These are phyloP conservation scores for Xenosphaeropsis pyriputrescens DNA, from an alignment of 2,329 filamentous ascomycete genomes.

Conservation along the genomic window DNA sequence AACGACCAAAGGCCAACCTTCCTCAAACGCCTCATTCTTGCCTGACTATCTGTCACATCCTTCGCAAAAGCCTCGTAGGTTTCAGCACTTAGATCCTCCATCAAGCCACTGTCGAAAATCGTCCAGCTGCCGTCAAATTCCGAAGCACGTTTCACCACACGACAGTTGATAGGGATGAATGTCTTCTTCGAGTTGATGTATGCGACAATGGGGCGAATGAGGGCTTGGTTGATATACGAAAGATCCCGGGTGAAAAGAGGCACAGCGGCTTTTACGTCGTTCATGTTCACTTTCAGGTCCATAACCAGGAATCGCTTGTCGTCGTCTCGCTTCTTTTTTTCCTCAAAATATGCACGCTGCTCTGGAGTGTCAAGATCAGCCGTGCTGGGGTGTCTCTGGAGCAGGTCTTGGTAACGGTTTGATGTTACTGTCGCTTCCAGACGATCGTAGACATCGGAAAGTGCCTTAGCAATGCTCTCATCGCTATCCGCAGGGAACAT, in stretches of 20 bases:
- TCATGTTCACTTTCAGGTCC: slow-evolving; percentile 88
- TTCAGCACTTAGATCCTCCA: slow-evolving; percentile 88
- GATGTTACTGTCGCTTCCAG: slow-evolving; percentile 84
- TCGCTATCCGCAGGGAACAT: slow-evolving; percentile 85
- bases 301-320: slow-evolving; percentile 76
- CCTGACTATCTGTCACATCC: slow-evolving; percentile 81
- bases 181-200: slow-evolving; percentile 95
- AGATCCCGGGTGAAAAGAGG: slow-evolving; percentile 85
- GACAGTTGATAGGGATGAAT: slow-evolving; percentile 89
- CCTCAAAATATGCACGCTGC: slow-evolving; percentile 8
- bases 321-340: slow-evolving; percentile 21
- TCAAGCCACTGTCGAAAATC: slow-evolving; percentile 79
- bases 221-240: slow-evolving; percentile 89
- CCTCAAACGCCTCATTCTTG: slow-evolving; percentile 72
- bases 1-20: slow-evolving; percentile 96
- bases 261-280: slow-evolving; percentile 84
- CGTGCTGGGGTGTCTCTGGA: slow-evolving; percentile 30
- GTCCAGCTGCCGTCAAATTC: slow-evolving; percentile 97
- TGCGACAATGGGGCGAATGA: slow-evolving; percentile 89
- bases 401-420: slow-evolving; percentile 48
- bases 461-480: slow-evolving; percentile 81
- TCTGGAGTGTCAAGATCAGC: slow-evolving; percentile 14
- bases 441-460: slow-evolving; percentile 94
- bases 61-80: slow-evolving; percentile 88
- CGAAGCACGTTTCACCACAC: slow-evolving; percentile 73